Evolutionary conservation across 2,329 filamentous ascomycete genomes (phyloP), one percentile per base, ranked within the genome.

Genomic region (Phaeosphaeriaceae sp.): DNA sequence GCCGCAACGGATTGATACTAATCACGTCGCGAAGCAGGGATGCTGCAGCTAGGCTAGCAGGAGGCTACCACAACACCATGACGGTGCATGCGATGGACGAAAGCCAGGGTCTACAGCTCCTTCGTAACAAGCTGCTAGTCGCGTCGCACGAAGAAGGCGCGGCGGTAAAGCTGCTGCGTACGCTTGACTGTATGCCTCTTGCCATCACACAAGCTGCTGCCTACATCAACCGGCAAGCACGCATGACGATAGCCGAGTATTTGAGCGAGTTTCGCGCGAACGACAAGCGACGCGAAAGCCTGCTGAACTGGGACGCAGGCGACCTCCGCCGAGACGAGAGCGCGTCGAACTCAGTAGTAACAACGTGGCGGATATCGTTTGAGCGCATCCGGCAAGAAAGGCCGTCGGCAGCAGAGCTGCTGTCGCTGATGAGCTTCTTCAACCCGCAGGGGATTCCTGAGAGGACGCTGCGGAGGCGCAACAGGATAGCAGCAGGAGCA

Each of bases 341-440:
- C 32, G 68, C 68, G 12, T 60, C 60, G 29, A 73, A 76, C 42
- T n/a, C n/a, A n/a, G n/a, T n/a, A n/a, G n/a, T n/a, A n/a, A n/a
- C n/a, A n/a, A n/a, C n/a, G n/a, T n/a, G 70, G 73, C 66, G 72
- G 36, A 62, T 63, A 4, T 60, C 56, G 4, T 64, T 64, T 38
- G 52, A 70, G 46, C 61, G 71, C 12, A 74, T 80, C 23, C 68
- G 61, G n/a, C 45, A 58, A 1, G 50, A 46, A 18, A 34, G 58
- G 41, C 51, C 21, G 9, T 61, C 67, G 6, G 78, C 78, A 4
- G 70, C 76, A 4, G 65, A 78, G n/a, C 61, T 80, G 16, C 54
- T 81, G 1, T 76, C 76, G 2, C 64, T 80, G 0, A 80, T 81
- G 74, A 78, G 77, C 64, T 75, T 77, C 48, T 81, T 77, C 53